Evolutionary conservation across 306 rosid species (phyloP), one percentile per base, ranked within the genome.

Genomic region (Senna tora): DNA sequence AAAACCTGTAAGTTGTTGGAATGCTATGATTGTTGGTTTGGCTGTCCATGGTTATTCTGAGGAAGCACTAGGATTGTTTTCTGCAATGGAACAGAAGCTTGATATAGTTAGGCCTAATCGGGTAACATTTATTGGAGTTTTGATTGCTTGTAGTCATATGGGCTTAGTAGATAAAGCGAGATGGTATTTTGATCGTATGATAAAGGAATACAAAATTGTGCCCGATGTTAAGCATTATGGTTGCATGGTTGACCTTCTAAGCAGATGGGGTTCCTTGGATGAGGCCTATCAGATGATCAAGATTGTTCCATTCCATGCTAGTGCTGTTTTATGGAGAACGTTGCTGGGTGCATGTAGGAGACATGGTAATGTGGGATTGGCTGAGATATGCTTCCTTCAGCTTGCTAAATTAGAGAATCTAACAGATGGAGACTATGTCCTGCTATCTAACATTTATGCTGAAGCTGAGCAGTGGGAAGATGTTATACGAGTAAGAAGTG

Each of bases 121-220:
- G 30, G 77, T 85, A 4, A 84, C 91, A 5, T 86, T 87, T 72
- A 81, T 86, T 20, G 96, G 86, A 15, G 78, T 87, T 75, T 62
- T 90, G 47, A 81, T 86, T 69, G 93, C 93, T 52, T 90, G 96
- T 56, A 84, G 91, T 74, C 96, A 80, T 36, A 86, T 85, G 78
- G 93, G 96, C 69, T 80, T 85, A 69, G 87, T 87, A 72, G 90
- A 78, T 72, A 82, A 89, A 82, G 92, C 89, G 54, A 82, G 90
- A 58, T 68, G 65, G 74, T 73, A 79, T 82, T 87, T 83, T 13
- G 75, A 54, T 66, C 83, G 52, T 36, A 89, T 87, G 92, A 71
- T 81, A 34, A 54, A 77, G 12, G 49, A 53, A 28, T 83, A 85
- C 64, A 60, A 67, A 17, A 83, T 89, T 53, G 2, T 53, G 58